Evolutionary conservation across 1,139 yeast species (phyloP).

Genomic region (Nakaseomyces nivariensis): DNA sequence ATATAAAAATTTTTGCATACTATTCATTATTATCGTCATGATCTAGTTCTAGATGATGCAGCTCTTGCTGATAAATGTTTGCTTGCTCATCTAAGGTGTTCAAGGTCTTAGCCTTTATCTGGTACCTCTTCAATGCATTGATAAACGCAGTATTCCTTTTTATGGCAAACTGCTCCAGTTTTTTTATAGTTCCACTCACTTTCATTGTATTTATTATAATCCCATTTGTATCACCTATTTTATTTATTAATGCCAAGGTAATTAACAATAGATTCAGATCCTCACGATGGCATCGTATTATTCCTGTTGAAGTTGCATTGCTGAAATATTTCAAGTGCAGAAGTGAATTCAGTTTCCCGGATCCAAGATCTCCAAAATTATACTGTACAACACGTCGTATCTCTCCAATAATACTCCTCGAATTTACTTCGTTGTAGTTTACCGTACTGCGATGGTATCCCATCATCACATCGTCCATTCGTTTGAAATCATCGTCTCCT

Average conservation of each 20-base stretch:
- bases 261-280: constrained; percentile 56
- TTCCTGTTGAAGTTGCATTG: constrained; percentile 74
- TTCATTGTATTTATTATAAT: constrained; percentile 56
- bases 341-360: constrained; percentile 54
- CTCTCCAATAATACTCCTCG: constrained; percentile 41
- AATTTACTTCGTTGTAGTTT: constrained; percentile 30
- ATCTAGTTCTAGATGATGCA: not conserved
- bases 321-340: constrained; percentile 74
- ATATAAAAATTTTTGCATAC: not conserved
- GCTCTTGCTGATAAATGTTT: not conserved
- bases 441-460: not conserved
- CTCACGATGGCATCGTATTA: constrained; percentile 64
- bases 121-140: constrained; percentile 14
- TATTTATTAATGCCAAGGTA: constrained; percentile 55
- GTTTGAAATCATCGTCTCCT: constrained; percentile 7
- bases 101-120: not conserved
- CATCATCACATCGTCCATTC: constrained; percentile 3
- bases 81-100: not conserved
- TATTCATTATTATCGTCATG: not conserved
- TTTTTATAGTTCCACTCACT: constrained; percentile 82
- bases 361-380: constrained; percentile 71
- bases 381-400: constrained; percentile 45
- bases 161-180: constrained; percentile 63
- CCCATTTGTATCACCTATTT: constrained; percentile 38
- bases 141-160: constrained; percentile 35